Evolutionary conservation across 495 filamentous ascomycete species (phyloP).

Genomic region (Pyronema domesticum): DNA sequence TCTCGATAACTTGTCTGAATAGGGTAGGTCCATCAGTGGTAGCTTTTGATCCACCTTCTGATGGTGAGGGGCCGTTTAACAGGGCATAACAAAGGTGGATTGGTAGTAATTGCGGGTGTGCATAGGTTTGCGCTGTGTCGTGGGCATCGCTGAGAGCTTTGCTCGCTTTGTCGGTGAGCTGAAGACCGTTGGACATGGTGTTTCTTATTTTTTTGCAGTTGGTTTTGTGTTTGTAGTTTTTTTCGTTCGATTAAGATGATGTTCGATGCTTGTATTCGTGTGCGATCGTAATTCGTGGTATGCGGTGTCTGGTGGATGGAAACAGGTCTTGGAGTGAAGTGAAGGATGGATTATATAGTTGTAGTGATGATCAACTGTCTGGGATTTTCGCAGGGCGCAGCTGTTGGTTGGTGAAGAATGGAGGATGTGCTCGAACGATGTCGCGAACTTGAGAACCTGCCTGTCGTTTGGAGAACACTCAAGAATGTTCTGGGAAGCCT

Average conservation of each 20-base stretch:
- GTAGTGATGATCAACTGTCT: too few species aligned
- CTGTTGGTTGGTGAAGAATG: too few species aligned
- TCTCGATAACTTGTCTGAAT: slow-evolving; percentile 84
- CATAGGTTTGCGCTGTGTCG: slow-evolving; percentile 64
- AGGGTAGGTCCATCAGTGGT: slow-evolving; percentile 49
- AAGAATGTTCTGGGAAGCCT: neutral
- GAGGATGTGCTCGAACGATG: too few species aligned
- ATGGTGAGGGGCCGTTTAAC: slow-evolving; percentile 58
- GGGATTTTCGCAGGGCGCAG: too few species aligned
- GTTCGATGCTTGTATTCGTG: too few species aligned
- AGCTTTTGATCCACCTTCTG: slow-evolving; percentile 46
- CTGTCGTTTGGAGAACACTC: neutral
- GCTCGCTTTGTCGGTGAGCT: slow-evolving; percentile 83
- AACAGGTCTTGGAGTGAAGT: too few species aligned
- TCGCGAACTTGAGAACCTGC: neutral
- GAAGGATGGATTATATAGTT: too few species aligned
- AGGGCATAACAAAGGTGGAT: slow-evolving; percentile 77
- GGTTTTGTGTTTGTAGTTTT: too few species aligned
- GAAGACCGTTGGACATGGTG: slow-evolving; percentile 15
- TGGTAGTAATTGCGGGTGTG: slow-evolving; percentile 74
- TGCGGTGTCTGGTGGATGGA: too few species aligned
- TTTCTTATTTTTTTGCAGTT: neutral
- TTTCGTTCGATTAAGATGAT: too few species aligned
- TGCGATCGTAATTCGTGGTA: too few species aligned
- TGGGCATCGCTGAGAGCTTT: slow-evolving; percentile 75